A percentile compares a stretch with the other conserved stretches of the same genome.
Evolutionary conservation across 2,329 filamentous ascomycete genomes (phyloP).

Genomic region (Penicillium palitans): DNA sequence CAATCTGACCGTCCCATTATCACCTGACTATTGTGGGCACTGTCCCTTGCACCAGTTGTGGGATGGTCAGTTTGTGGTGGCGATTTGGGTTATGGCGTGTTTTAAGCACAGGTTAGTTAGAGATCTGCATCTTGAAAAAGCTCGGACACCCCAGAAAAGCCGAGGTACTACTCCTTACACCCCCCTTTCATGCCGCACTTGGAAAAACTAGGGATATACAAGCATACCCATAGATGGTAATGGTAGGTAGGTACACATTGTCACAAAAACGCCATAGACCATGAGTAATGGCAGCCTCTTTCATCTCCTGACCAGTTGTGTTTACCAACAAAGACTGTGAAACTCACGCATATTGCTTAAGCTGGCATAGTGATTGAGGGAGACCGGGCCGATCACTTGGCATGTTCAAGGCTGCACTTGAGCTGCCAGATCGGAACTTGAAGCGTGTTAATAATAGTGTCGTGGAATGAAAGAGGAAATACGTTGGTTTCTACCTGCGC

Average conservation of each 20-base stretch:
- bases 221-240: background rate
- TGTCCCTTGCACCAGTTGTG: background rate
- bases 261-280: no score
- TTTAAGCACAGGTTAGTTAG: background rate
- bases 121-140: background rate
- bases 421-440: background rate
- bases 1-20: background rate
- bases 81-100: background rate
- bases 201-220: background rate
- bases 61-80: background rate
- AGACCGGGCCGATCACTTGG: background rate
- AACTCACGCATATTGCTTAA: background rate
- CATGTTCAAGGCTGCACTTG: background rate
- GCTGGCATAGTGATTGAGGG: background rate
- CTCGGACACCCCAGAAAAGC: background rate
- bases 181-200: background rate
- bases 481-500: no score
- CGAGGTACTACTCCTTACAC: background rate
- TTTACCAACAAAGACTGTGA: background rate
- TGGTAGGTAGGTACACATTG: no score
- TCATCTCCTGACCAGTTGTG: background rate
- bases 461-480: background rate
- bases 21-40: background rate
- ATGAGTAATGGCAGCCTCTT: background rate
- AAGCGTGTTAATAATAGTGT: background rate